Percentiles rank a stretch among this genome's conserved stretches.
These are phyloP conservation scores for Bacterosira constricta DNA, from an alignment of 108 stramenopile species.

Conservation along the genomic window DNA sequence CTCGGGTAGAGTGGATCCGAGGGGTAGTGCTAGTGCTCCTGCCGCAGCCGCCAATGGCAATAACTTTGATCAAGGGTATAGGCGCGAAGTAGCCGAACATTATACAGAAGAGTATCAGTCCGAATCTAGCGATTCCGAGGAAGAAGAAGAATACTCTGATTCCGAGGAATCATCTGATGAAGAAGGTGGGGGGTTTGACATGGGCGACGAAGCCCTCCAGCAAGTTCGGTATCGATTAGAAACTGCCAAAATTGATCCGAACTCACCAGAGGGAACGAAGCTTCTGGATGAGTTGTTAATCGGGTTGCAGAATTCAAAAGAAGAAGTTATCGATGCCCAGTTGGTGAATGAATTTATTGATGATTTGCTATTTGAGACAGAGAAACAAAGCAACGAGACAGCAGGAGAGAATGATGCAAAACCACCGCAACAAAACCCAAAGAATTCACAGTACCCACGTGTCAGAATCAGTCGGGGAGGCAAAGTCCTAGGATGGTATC, in stretches of 20 bases:
- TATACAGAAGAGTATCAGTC: neutral
- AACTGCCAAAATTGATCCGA: constrained; percentile 39
- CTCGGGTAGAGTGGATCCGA: neutral
- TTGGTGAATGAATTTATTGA: constrained; percentile 36
- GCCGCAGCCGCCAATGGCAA: too few species aligned
- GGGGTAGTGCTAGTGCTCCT: neutral
- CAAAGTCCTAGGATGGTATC: constrained; percentile 43
- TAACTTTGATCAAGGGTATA: constrained; percentile 4
- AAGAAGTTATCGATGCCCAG: constrained; percentile 4
- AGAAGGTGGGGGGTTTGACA: constrained; percentile 18
- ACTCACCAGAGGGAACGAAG: constrained; percentile 27
- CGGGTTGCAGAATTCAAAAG: constrained; percentile 15
- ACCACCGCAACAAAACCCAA: constrained; percentile 9
- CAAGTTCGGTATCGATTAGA: constrained; percentile 41
- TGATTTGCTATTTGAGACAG: constrained; percentile 13
- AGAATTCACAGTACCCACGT: neutral
- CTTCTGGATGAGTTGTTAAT: constrained; percentile 39
- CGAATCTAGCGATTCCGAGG: neutral
- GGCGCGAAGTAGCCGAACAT: neutral
- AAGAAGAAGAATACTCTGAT: neutral
- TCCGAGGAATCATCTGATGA: neutral
- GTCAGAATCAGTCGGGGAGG: constrained; percentile 31
- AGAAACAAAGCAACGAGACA: neutral
- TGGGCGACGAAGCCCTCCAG: constrained; percentile 39
- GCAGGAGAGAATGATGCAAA: neutral